phyloP scores from a whole-genome alignment of 1,284 basidiomycete genomes.

The Earliella scabrosa region DNA sequence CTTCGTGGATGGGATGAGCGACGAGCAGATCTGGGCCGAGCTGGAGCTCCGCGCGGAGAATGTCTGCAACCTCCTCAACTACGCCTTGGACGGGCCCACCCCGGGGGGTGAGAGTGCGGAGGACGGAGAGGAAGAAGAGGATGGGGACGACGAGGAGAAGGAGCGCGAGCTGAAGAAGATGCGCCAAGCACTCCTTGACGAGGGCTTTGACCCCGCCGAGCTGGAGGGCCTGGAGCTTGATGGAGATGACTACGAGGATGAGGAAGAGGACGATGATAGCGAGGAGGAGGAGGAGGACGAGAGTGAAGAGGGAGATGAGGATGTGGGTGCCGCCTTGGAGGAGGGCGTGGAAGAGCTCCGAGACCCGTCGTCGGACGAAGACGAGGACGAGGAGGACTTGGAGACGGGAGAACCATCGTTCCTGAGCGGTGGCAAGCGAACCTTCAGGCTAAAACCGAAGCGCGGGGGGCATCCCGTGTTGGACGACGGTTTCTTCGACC shows the following conservation, averaged over 20 bases:
- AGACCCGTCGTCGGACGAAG: conserved; percentile 55
- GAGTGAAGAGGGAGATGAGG: conserved; percentile 43
- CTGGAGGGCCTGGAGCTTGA: conserved; percentile 35
- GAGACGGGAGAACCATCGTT: conserved; percentile 38
- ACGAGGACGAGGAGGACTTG: conserved; percentile 44
- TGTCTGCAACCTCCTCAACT: conserved; percentile 67
- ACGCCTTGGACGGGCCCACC: conserved; percentile 51
- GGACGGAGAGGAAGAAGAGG: conserved; percentile 39
- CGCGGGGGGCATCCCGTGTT: conserved; percentile 58
- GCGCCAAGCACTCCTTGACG: conserved; percentile 31
- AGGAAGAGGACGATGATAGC: conserved; percentile 41
- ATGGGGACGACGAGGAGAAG: conserved; percentile 39
- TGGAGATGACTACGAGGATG: conserved; percentile 32
- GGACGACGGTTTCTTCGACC: conserved; percentile 94
- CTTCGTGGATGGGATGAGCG: conserved; percentile 83
- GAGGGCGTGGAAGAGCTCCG: conserved; percentile 48
- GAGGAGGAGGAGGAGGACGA: conserved; percentile 44
- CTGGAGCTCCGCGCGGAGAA: conserved; percentile 77
- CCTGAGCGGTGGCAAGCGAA: conserved; percentile 28
- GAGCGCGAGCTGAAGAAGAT: conserved; percentile 34
- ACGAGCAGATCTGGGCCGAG: conserved; percentile 93
- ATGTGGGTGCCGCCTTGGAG: conserved; percentile 37
- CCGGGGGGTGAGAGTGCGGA: conserved; percentile 38
- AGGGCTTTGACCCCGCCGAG: conserved; percentile 43
- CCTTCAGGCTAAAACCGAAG: conserved; percentile 30